These are phyloP conservation scores for Elaeis oleifera DNA, from an alignment of 202 grass and related monocot species.

Conservation along the genomic window DNA sequence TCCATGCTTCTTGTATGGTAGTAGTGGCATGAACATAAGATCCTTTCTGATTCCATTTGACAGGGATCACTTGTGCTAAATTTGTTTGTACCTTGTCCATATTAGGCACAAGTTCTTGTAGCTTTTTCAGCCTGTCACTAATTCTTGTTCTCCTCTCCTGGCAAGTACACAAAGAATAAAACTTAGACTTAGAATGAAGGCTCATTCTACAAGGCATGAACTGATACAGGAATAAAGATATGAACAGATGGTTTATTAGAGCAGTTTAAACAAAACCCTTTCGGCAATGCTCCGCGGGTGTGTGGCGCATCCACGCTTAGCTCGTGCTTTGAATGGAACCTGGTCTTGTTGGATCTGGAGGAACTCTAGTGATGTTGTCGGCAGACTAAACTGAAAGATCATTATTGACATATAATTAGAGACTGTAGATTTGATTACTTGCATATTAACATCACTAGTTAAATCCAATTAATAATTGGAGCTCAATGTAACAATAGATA, in stretches of 20 bases:
- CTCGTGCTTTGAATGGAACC: neutral
- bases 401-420: neutral
- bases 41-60: too few relatives aligned
- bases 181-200: neutral
- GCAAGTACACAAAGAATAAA: neutral
- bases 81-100: conserved; percentile 49
- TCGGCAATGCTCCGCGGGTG: neutral
- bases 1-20: too few relatives aligned
- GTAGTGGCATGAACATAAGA: too few relatives aligned
- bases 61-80: too few relatives aligned
- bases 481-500: neutral
- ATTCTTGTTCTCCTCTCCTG: conserved; percentile 5
- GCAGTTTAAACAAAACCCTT: neutral
- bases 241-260: neutral
- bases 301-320: neutral
- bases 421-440: neutral
- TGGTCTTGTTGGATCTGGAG: neutral
- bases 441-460: neutral
- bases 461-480: neutral
- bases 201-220: neutral
- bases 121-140: neutral
- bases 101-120: conserved; percentile 18
- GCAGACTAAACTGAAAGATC: conserved; percentile 39
- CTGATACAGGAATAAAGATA: neutral
- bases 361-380: conserved; percentile 39